phyloP scores from a whole-genome alignment of 345 rosid genomes.

The Boechera stricta region DNA sequence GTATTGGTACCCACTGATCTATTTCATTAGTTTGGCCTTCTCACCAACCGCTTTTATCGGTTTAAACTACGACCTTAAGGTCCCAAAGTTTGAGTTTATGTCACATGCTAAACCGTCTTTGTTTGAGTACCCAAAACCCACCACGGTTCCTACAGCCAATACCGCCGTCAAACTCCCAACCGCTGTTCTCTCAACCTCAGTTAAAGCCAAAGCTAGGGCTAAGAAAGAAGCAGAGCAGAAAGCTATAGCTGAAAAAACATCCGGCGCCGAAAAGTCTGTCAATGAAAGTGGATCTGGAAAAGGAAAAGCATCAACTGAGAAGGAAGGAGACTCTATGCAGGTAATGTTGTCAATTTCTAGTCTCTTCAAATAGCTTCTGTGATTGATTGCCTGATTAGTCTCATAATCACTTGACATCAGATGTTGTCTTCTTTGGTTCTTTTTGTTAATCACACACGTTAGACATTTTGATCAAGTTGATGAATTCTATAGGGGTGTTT shows the following conservation, averaged over 20 bases:
- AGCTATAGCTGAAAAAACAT: slow-evolving; percentile 70
- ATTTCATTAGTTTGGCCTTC: slow-evolving; percentile 87
- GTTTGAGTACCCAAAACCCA: slow-evolving; percentile 96
- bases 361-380: slow-evolving; percentile 2
- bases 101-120: slow-evolving; percentile 94
- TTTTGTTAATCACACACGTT: not conserved
- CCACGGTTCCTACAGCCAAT: slow-evolving; percentile 74
- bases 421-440: not conserved
- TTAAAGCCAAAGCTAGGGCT: slow-evolving; percentile 93
- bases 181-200: slow-evolving; percentile 97
- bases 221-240: slow-evolving; percentile 98
- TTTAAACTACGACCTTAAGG: slow-evolving; percentile 89
- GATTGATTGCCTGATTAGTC: slow-evolving; percentile 3
- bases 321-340: slow-evolving; percentile 96
- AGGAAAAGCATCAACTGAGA: slow-evolving; percentile 77
- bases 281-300: slow-evolving; percentile 61
- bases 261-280: slow-evolving; percentile 43
- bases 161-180: slow-evolving; percentile 96
- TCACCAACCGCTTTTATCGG: slow-evolving; percentile 98
- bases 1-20: slow-evolving; percentile 99
- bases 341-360: slow-evolving; percentile 46
- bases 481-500: not conserved
- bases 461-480: not conserved
- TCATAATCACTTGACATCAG: not conserved
- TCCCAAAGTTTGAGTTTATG: slow-evolving; percentile 90